Base-by-base conservation (phyloP, 306 rosid genomes). In the Hylodesmum podocarpum region DNA sequence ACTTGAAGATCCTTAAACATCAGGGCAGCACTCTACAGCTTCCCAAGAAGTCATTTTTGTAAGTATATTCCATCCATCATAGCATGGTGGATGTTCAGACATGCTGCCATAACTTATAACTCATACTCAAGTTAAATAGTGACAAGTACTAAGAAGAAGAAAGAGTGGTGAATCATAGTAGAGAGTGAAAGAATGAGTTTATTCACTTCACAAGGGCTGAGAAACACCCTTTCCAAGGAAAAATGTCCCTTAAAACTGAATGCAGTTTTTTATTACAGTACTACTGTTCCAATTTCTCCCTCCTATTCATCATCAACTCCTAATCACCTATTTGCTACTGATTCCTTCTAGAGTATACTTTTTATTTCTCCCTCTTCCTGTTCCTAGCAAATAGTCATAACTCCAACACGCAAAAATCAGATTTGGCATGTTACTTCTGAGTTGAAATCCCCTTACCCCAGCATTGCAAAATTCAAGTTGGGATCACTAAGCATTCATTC, bases 401-500 rank as follows among this genome's bases (percentile, higher is more conserved):
- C 39, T 44, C 28, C 33, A 57, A 36, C 24, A 64, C 5, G 41
- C 21, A 51, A 63, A 63, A 76, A 71, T 57, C 5, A 69, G 54
- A 73, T 47, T 58, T 31, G 14, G 40, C 29, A 31, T 46, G 46
- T 36, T 21, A 36, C 44, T 41, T 24, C 70, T 12, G 11, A 24
- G 71, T 53, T 61, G 41, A 81, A 81, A 68, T 63, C 72, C 78
- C 57, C 43, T 16, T n/a, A 72, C 54, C 75, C 33, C 69, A 80
- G 73, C 47, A 65, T 34, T 13, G 50, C 65, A 29, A 65, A 40
- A 44, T 6, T 6, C 36, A 55, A 28, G 4, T 11, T 34, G 18
- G 70, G 58, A 70, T 62, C 16, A 43, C 58, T 19, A 50, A 62
- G 39, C 70, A 75, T 21, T 57, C 63, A 28, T 34, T 34, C 69